Evolutionary conservation across 345 rosid genomes (phyloP).

Genomic region (Murraya koenigii): DNA sequence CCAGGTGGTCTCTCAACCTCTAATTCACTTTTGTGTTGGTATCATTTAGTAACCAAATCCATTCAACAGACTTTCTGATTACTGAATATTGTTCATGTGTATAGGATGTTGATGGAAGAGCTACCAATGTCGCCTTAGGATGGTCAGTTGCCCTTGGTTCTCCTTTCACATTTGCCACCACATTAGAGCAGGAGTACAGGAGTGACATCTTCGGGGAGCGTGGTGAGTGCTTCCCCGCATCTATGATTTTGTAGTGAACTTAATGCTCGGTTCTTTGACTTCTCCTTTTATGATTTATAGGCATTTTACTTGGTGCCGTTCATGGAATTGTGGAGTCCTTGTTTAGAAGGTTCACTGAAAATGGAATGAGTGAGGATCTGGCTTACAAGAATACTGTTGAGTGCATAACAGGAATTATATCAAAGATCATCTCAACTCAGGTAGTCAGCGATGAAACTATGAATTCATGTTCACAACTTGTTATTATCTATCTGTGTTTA

Average conservation of each 20-base stretch:
- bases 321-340: constrained; percentile 84
- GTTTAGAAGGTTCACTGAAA: constrained; percentile 76
- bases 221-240: constrained; percentile 39
- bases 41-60: background rate
- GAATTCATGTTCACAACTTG: background rate
- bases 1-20: constrained; percentile 47
- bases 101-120: constrained; percentile 91
- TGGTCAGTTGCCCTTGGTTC: constrained; percentile 97
- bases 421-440: constrained; percentile 80
- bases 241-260: background rate
- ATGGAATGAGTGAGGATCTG: constrained; percentile 69
- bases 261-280: constrained; percentile 1
- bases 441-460: constrained; percentile 23
- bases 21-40: background rate
- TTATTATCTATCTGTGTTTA: background rate
- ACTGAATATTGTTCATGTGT: background rate
- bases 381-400: constrained; percentile 93
- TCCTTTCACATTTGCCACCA: constrained; percentile 85
- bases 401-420: constrained; percentile 79
- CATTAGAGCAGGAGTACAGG: constrained; percentile 88
- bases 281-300: constrained; percentile 28
- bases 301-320: constrained; percentile 87
- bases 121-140: constrained; percentile 81
- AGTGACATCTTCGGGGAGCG: constrained; percentile 97
- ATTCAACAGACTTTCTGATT: background rate